phyloP scores from a whole-genome alignment of 441 rosid genomes.

The Bruguiera hainesii region DNA sequence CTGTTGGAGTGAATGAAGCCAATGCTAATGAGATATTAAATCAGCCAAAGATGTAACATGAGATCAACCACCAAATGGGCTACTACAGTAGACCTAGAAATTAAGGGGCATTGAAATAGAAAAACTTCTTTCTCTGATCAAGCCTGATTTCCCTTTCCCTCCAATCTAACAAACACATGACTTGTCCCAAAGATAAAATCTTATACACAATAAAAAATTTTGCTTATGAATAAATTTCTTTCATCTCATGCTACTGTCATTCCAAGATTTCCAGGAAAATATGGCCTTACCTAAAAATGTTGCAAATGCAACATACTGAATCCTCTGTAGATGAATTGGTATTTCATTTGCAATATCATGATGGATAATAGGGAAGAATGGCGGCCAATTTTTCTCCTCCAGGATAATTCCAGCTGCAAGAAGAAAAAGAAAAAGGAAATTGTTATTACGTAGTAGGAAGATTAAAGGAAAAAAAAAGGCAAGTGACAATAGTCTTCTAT shows the following conservation, averaged over 20 bases:
- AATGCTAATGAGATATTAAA: no score
- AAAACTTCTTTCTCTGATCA: no score
- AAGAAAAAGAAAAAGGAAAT: slow-evolving; percentile 16
- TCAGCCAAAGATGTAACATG: no score
- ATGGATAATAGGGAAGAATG: slow-evolving; percentile 87
- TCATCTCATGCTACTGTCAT: not conserved
- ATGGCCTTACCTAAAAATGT: slow-evolving; percentile 59
- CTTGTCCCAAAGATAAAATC: no score
- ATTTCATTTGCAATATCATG: slow-evolving; percentile 92
- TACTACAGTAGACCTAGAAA: no score
- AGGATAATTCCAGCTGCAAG: slow-evolving; percentile 78
- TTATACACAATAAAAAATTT: not conserved
- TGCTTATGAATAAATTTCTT: not conserved
- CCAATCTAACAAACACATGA: not conserved
- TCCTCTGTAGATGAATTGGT: slow-evolving; percentile 73
- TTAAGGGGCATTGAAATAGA: no score
- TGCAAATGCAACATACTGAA: slow-evolving; percentile 80
- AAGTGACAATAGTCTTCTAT: not conserved
- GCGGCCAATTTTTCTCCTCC: slow-evolving; percentile 94
- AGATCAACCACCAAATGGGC: no score
- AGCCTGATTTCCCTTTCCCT: not conserved
- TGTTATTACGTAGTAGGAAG: not conserved
- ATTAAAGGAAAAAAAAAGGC: not conserved
- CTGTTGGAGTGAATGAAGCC: no score
- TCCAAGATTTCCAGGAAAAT: not conserved